These are phyloP conservation scores for Thalassiosira sp. DNA, from an alignment of 352 stramenopile genomes.

Conservation along the genomic window DNA sequence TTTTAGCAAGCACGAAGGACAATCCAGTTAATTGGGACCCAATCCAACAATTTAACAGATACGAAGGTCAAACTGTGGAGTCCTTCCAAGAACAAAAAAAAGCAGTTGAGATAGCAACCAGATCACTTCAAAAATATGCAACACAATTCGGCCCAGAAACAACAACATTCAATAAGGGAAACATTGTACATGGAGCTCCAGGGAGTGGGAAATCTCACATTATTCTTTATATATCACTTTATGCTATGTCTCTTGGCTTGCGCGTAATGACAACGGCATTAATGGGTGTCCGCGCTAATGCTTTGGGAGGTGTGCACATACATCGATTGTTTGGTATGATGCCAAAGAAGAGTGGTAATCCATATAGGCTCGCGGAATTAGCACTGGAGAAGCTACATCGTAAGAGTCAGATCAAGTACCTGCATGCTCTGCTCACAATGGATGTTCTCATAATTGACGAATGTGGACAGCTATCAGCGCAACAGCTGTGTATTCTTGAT, in stretches of 20 bases:
- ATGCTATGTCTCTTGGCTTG: constrained; percentile 34
- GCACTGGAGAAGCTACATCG: constrained; percentile 30
- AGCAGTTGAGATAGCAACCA: constrained; percentile 8
- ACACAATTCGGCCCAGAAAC: constrained; percentile 1
- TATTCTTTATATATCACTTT: constrained; percentile 13
- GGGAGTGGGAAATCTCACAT: constrained; percentile 44
- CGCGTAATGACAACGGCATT: constrained; percentile 35
- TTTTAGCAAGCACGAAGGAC: constrained; percentile 7
- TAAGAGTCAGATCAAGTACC: constrained; percentile 24
- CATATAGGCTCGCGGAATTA: constrained; percentile 28
- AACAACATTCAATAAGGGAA: constrained; percentile 22
- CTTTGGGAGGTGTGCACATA: constrained; percentile 43
- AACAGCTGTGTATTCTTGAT: constrained; percentile 43
- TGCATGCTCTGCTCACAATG: constrained; percentile 35
- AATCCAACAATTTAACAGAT: constrained; percentile 3
- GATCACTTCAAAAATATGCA: constrained; percentile 36
- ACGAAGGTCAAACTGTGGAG: constrained; percentile 6
- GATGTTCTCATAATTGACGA: constrained; percentile 51
- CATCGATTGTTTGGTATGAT: constrained; percentile 30
- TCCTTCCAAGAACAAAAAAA: constrained; percentile 42
- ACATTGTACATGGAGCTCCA: constrained; percentile 29
- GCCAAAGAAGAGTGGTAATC: constrained; percentile 17
- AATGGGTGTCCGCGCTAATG: constrained; percentile 27
- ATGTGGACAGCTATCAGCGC: constrained; percentile 33
- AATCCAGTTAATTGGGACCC: constrained; percentile 23